phyloP scores from a whole-genome alignment of 164 flowering plant genomes.

The Sextonia rubra region DNA sequence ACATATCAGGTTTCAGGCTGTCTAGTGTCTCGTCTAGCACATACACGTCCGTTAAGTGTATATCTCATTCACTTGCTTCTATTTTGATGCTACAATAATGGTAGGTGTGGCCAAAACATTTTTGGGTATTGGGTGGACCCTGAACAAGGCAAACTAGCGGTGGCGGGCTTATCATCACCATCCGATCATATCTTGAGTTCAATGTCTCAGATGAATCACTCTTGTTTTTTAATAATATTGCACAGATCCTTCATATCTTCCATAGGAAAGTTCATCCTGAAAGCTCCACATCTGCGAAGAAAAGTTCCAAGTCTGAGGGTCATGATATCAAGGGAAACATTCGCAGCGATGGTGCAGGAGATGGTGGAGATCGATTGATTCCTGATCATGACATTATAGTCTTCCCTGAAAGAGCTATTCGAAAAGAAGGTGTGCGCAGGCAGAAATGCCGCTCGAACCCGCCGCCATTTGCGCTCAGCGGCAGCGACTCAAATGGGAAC shows the following conservation, averaged over 20 bases:
- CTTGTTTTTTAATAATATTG: constrained; percentile 6
- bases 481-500: constrained; percentile 50
- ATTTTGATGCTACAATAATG: too few species aligned
- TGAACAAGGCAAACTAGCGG: neutral
- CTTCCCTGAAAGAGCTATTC: constrained; percentile 27
- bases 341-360: constrained; percentile 15
- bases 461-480: constrained; percentile 24
- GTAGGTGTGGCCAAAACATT: too few species aligned
- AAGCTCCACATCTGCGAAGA: constrained; percentile 29
- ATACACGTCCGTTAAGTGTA: too few species aligned
- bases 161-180: neutral
- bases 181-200: too few species aligned
- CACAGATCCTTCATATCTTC: constrained; percentile 78
- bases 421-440: constrained; percentile 31
- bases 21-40: too few species aligned
- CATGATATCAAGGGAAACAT: constrained; percentile 31
- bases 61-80: too few species aligned
- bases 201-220: too few species aligned
- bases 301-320: constrained; percentile 26
- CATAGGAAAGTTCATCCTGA: constrained; percentile 89
- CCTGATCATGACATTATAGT: constrained; percentile 38
- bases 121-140: too few species aligned
- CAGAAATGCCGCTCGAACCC: constrained; percentile 37
- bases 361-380: constrained; percentile 23
- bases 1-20: too few species aligned